A percentile compares a stretch with the other conserved stretches of the same genome.
Conservation (phyloP, 75 land plant species). For the Isoetes taiwanensis region DNA sequence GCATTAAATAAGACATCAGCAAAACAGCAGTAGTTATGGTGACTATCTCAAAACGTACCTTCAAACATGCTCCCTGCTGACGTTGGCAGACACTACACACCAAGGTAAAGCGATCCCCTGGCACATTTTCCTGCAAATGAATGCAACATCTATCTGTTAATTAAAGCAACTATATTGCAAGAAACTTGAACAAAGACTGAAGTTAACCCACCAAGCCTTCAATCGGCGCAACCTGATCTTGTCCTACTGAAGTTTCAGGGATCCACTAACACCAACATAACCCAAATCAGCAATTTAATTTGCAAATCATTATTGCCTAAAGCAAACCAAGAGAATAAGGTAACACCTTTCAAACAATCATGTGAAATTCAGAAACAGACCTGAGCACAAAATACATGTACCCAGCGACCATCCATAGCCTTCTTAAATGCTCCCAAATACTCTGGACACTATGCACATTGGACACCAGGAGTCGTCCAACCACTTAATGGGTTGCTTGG, state of each 20-base stretch:
- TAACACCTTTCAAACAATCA: too few species aligned
- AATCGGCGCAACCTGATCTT: slow-evolving; percentile 46
- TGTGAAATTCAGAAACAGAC: slow-evolving; percentile 33
- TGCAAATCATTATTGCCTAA: too few species aligned
- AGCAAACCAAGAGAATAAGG: too few species aligned
- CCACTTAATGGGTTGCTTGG: slow-evolving; percentile 21
- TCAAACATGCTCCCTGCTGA: slow-evolving; percentile 62
- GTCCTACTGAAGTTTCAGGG: slow-evolving; percentile 46
- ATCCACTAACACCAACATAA: slow-evolving; percentile 39
- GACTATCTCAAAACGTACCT: slow-evolving; percentile 29
- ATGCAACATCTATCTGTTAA: background rate
- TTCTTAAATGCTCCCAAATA: slow-evolving; percentile 69
- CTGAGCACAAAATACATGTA: slow-evolving; percentile 95
- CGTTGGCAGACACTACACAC: slow-evolving; percentile 55
- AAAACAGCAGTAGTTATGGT: background rate
- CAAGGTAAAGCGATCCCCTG: slow-evolving; percentile 21
- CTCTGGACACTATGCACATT: slow-evolving; percentile 75
- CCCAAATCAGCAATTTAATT: too few species aligned
- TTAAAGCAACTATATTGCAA: background rate
- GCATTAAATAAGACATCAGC: background rate
- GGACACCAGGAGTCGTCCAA: slow-evolving; percentile 29
- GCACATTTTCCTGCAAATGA: slow-evolving; percentile 37
- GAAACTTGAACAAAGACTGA: background rate
- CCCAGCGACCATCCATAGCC: slow-evolving; percentile 63
- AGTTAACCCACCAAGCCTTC: slow-evolving; percentile 66